Base-by-base conservation (phyloP, 495 filamentous ascomycete genomes). In the Talaromyces stipitatus region DNA sequence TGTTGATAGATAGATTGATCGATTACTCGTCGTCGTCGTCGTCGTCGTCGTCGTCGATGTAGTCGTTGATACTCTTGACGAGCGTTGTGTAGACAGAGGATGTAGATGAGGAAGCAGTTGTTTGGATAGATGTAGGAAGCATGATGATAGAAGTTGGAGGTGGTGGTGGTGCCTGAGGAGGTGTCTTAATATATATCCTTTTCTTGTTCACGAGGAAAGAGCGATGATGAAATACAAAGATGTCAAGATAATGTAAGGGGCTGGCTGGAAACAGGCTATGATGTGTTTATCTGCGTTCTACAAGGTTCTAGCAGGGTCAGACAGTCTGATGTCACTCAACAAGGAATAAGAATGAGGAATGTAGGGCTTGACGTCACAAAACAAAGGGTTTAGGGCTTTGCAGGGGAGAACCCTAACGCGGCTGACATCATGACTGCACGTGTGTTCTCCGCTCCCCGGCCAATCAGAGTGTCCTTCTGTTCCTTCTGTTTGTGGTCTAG, bases 61-160 rank as follows among this genome's bases (percentile, higher is more conserved):
- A 55, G 36, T 55, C 54, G 54, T 55, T 55, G 36, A 55, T 55
- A 30, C 54, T 55, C 4, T 58, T 51, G 22, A 51, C 57, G 20
- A 59, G 20, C 18, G 47, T 46, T 28, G 54, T 29, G 11, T 61
- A 55, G 24, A 54, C 50, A 28, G 33, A 52, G 11, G 60, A 50
- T 48, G 66, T 64, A 36, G 65, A 71, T 9, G 64, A 67, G 27
- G 60, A 61, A n/a, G 73, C 68, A 58, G 66, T 54, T 20, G 68
- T 57, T 57, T 68, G 64, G 50, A 64, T 60, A 26, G 68, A 69
- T 61, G 65, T 72, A 38, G 69, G 71, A 57, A 58, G 67, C 70
- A 75, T 75, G 30, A 20, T 66, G 50, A 24, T 16, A 14, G 43
- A 46, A 8, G 38, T 20, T 22, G 5, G 3, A n/a, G 2, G 10